A percentile compares a stretch with the other conserved stretches of the same genome.
Conservation (phyloP, 2,329 filamentous ascomycete species). For the Ophiostoma triangulosporum region DNA sequence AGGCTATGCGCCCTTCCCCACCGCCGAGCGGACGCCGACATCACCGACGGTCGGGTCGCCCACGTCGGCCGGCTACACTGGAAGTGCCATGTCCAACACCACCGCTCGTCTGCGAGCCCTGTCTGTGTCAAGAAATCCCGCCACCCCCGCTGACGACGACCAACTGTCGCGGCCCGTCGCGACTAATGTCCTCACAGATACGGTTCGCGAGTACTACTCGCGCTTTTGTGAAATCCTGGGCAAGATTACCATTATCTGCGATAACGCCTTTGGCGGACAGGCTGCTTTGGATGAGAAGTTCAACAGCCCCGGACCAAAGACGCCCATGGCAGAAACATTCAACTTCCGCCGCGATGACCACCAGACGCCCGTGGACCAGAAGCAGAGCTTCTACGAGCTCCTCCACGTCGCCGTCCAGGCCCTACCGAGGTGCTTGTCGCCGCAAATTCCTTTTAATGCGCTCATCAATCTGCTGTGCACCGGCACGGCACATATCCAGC, state of each 20-base stretch:
- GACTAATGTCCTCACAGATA: slow-evolving; percentile 54
- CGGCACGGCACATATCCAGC: slow-evolving; percentile 88
- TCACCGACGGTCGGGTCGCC: slow-evolving; percentile 36
- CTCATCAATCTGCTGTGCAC: slow-evolving; percentile 92
- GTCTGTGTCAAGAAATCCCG: background rate
- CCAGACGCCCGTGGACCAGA: slow-evolving; percentile 60
- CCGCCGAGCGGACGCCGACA: slow-evolving; percentile 30
- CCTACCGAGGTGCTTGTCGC: slow-evolving; percentile 80
- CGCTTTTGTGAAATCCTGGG: slow-evolving; percentile 91
- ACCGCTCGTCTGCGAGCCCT: background rate
- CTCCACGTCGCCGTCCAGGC: slow-evolving; percentile 93
- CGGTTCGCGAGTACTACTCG: slow-evolving; percentile 70
- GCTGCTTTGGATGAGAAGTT: slow-evolving; percentile 94
- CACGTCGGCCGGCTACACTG: slow-evolving; percentile 7
- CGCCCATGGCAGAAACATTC: slow-evolving; percentile 87
- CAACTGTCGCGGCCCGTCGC: slow-evolving; percentile 51
- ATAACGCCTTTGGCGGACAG: slow-evolving; percentile 93
- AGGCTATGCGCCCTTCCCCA: slow-evolving; percentile 29
- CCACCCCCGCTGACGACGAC: slow-evolving; percentile 37
- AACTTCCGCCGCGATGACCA: slow-evolving; percentile 80
- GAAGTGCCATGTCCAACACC: background rate
- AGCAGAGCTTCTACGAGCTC: slow-evolving; percentile 89
- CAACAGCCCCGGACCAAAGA: slow-evolving; percentile 74
- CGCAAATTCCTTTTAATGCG: slow-evolving; percentile 83
- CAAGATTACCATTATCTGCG: slow-evolving; percentile 91